A percentile compares a stretch with the other conserved stretches of the same genome.
Conservation (phyloP, 148 eudicot species). For the Euryodendron excelsum region DNA sequence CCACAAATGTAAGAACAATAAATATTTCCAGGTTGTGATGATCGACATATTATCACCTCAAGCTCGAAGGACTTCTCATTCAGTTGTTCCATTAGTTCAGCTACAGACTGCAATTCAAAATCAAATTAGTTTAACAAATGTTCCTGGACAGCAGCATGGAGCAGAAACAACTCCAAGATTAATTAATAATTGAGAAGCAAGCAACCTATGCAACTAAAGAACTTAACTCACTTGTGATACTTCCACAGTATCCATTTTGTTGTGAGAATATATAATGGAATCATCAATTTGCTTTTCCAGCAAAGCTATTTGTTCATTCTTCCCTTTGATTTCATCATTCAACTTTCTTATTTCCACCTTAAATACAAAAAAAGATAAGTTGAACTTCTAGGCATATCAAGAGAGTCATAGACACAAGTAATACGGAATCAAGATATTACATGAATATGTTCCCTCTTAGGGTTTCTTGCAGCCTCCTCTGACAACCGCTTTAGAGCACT, state of each 20-base stretch:
- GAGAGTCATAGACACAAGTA: constrained; percentile 7
- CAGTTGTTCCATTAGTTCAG: constrained; percentile 73
- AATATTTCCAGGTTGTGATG: not conserved
- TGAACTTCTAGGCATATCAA: constrained; percentile 10
- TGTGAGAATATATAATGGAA: constrained; percentile 38
- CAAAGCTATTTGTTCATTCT: constrained; percentile 72
- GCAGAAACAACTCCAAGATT: not conserved
- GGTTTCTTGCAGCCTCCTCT: constrained; percentile 62
- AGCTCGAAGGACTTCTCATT: constrained; percentile 96
- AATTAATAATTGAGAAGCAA: not conserved
- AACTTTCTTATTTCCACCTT: constrained; percentile 74
- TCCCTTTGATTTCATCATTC: constrained; percentile 62
- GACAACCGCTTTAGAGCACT: constrained; percentile 87
- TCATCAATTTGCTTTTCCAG: constrained; percentile 75
- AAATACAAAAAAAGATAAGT: constrained; percentile 23
- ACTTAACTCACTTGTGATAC: constrained; percentile 57
- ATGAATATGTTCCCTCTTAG: constrained; percentile 60
- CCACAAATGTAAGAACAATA: not conserved
- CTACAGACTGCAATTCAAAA: constrained; percentile 53
- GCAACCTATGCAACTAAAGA: constrained; percentile 3
- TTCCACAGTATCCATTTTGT: constrained; percentile 52
- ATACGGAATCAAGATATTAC: constrained; percentile 37
- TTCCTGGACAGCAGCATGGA: not conserved
- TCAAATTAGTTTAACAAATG: not conserved
- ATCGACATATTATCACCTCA: constrained; percentile 51